Conservation (phyloP, 2,329 filamentous ascomycete genomes). For the Arachnopeziza araneosa region DNA sequence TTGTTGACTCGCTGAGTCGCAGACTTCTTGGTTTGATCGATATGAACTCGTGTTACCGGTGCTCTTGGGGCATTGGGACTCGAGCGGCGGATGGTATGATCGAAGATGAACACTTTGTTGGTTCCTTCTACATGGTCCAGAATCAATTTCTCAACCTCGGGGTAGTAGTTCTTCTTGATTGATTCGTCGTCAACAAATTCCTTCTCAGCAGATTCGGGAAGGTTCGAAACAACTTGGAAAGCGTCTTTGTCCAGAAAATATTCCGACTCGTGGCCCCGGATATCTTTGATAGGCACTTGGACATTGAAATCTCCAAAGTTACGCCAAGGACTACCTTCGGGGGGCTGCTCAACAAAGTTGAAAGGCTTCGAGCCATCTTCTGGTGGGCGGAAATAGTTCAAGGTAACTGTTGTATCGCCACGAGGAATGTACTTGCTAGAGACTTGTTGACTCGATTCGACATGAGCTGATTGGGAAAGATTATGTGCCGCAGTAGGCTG, state of each 20-base stretch:
- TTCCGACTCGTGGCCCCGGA: slow-evolving; percentile 62
- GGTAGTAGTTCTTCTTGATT: slow-evolving; percentile 73
- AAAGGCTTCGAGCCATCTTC: slow-evolving; percentile 47
- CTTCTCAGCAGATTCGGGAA: slow-evolving; percentile 50
- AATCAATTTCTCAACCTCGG: slow-evolving; percentile 71
- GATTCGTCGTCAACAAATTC: slow-evolving; percentile 64
- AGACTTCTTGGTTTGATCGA: slow-evolving; percentile 71
- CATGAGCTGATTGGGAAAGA: slow-evolving; percentile 25
- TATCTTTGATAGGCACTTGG: slow-evolving; percentile 54
- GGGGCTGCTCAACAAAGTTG: slow-evolving; percentile 45
- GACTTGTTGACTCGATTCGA: slow-evolving; percentile 18
- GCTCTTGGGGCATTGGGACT: slow-evolving; percentile 51
- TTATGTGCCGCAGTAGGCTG: slow-evolving; percentile 38
- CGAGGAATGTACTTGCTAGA: slow-evolving; percentile 35
- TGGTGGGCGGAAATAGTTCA: slow-evolving; percentile 52
- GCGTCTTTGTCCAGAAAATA: slow-evolving; percentile 69
- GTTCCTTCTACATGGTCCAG: slow-evolving; percentile 61
- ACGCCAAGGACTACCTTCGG: slow-evolving; percentile 23
- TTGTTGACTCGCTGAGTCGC: slow-evolving; percentile 66
- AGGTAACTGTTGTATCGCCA: slow-evolving; percentile 42
- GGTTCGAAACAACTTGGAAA: slow-evolving; percentile 58
- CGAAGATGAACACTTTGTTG: slow-evolving; percentile 67
- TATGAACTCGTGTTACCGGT: slow-evolving; percentile 70
- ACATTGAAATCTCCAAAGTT: slow-evolving; percentile 28
- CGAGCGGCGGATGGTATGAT: slow-evolving; percentile 78